These are phyloP conservation scores for Cyphellophora europaea DNA, from an alignment of 2,329 filamentous ascomycete genomes.

Conservation along the genomic window DNA sequence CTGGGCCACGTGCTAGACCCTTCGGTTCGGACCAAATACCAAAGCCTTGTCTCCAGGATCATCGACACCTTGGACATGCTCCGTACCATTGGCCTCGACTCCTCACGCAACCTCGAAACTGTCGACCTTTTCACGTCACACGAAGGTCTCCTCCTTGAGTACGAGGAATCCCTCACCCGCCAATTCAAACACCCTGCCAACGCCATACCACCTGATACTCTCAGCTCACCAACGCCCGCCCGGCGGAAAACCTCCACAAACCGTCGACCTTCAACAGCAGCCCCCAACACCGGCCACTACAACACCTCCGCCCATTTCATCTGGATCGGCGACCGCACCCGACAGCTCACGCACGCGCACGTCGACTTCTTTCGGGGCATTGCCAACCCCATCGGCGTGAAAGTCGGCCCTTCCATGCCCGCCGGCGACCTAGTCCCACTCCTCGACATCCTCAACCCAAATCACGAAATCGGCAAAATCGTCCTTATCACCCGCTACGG, in stretches of 20 bases:
- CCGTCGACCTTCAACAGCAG: constrained; percentile 12
- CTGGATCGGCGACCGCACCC: constrained; percentile 95
- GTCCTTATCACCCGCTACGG: constrained; percentile 96
- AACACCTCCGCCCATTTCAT: constrained; percentile 94
- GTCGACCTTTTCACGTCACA: constrained; percentile 95
- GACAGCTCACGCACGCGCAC: constrained; percentile 86
- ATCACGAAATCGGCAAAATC: constrained; percentile 76
- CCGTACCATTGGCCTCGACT: constrained; percentile 83
- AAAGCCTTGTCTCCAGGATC: constrained; percentile 72
- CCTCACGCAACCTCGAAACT: constrained; percentile 72
- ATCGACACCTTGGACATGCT: constrained; percentile 91
- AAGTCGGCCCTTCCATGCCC: constrained; percentile 82
- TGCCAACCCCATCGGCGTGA: constrained; percentile 91
- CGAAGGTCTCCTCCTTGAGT: constrained; percentile 87
- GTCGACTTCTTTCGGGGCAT: constrained; percentile 97
- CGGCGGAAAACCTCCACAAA: constrained; percentile 20
- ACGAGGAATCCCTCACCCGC: constrained; percentile 81
- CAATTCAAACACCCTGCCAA: constrained; percentile 56
- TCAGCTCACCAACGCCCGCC: constrained; percentile 18
- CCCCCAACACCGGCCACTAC: constrained; percentile 59
- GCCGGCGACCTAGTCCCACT: constrained; percentile 66
- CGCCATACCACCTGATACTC: constrained; percentile 17
- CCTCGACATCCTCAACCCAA: constrained; percentile 77
- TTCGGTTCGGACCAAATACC: constrained; percentile 75
- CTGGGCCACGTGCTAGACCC: constrained; percentile 84